Conservation (phyloP, 2,329 filamentous ascomycete species). For the Penicillium sp. region DNA sequence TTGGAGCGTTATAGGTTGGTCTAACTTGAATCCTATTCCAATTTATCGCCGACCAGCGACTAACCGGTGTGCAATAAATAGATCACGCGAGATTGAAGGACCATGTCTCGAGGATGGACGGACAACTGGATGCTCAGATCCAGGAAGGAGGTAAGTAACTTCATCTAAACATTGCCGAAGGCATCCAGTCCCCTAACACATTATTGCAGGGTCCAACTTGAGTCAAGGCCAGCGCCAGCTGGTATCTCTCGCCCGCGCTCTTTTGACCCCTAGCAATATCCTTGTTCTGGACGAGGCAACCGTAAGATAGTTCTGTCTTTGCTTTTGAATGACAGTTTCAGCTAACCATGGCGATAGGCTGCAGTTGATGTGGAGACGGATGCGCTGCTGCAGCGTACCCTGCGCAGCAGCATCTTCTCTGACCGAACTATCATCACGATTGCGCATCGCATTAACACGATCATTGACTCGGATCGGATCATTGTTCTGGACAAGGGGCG, state of each 20-base stretch:
- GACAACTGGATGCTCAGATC: conserved; percentile 84
- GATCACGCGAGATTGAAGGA: conserved; percentile 94
- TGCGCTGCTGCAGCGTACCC: conserved; percentile 62
- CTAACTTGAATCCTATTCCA: conserved; percentile 16
- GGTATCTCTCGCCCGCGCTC: conserved; percentile 85
- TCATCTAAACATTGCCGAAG: conserved; percentile 5
- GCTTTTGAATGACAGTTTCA: not conserved
- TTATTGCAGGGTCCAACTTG: conserved; percentile 75
- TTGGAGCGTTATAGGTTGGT: conserved; percentile 88
- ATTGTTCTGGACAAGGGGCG: conserved; percentile 88
- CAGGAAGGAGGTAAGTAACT: conserved; percentile 80
- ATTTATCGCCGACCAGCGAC: conserved; percentile 29
- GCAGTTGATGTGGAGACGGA: conserved; percentile 71
- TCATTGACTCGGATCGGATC: conserved; percentile 83
- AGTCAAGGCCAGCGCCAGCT: conserved; percentile 94
- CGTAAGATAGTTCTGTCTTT: conserved; percentile 47
- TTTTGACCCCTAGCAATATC: conserved; percentile 95
- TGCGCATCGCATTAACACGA: conserved; percentile 97
- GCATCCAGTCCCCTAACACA: conserved; percentile 2
- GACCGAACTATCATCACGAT: conserved; percentile 98
- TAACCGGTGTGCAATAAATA: conserved; percentile 43
- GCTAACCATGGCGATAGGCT: conserved; percentile 47
- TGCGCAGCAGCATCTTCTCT: conserved; percentile 69
- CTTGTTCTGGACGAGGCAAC: conserved; percentile 96
- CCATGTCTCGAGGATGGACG: conserved; percentile 80